phyloP scores from a whole-genome alignment of 768 basidiomycete species.

The Leccinum uliginosum region DNA sequence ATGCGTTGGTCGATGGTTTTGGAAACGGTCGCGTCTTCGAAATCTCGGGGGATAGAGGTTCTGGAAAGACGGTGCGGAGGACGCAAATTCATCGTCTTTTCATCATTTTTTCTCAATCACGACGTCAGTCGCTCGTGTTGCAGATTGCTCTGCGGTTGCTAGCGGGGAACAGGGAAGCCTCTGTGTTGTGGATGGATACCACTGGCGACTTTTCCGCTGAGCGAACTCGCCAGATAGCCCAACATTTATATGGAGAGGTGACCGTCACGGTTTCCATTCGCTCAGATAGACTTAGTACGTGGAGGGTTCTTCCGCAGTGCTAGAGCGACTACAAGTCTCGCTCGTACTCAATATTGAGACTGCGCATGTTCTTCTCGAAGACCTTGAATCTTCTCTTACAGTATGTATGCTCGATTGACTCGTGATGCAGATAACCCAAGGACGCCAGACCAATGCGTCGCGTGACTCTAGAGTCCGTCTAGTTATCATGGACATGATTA shows the following conservation, averaged over 20 bases:
- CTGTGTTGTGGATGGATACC: conserved; percentile 69
- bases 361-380: conserved; percentile 48
- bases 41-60: conserved; percentile 59
- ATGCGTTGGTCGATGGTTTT: conserved; percentile 49
- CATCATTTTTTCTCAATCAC: conserved; percentile 1
- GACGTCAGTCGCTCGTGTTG: conserved; percentile 52
- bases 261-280: conserved; percentile 12
- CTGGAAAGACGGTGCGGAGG: conserved; percentile 64
- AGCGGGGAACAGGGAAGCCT: conserved; percentile 29
- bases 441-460: conserved; percentile 8
- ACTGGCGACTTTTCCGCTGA: conserved; percentile 61
- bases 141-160: conserved; percentile 58
- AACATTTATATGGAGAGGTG: conserved; percentile 22
- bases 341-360: conserved; percentile 55
- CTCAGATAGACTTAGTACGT: conserved; percentile 2
- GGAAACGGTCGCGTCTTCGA: conserved; percentile 55
- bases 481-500: conserved; percentile 63
- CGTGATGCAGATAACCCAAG: conserved; percentile 2
- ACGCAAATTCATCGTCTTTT: neutral
- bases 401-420: conserved; percentile 18
- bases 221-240: conserved; percentile 38
- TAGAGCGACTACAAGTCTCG: conserved; percentile 58
- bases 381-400: conserved; percentile 30
- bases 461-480: conserved; percentile 31
- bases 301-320: conserved; percentile 30